A percentile compares a stretch with the other conserved stretches of the same genome.
Evolutionary conservation across 768 basidiomycete genomes (phyloP).

Genomic region (Xanthoconium stramineum): DNA sequence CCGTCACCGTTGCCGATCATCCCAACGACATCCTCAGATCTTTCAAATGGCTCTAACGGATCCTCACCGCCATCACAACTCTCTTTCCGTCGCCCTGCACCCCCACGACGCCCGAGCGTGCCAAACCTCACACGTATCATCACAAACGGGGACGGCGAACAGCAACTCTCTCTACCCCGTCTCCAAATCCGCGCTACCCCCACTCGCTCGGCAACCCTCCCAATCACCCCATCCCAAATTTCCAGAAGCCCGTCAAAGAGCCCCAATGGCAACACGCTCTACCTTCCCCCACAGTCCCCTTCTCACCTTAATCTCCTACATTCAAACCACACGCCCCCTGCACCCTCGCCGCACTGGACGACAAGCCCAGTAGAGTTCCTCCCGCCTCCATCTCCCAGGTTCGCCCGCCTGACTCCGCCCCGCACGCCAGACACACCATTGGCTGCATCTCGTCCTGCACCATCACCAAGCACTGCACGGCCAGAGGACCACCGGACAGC

Average conservation of each 20-base stretch:
- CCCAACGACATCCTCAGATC: slow-evolving; percentile 44
- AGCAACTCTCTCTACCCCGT: slow-evolving; percentile 46
- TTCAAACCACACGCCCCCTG: slow-evolving; percentile 58
- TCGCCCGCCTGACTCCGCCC: slow-evolving; percentile 32
- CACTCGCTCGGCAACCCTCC: slow-evolving; percentile 57
- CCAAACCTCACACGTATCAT: slow-evolving; percentile 61
- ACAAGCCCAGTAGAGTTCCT: slow-evolving; percentile 35
- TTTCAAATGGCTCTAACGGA: slow-evolving; percentile 43
- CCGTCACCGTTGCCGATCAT: slow-evolving; percentile 57
- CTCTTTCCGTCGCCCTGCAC: slow-evolving; percentile 48
- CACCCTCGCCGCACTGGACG: slow-evolving; percentile 43
- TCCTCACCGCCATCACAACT: slow-evolving; percentile 69
- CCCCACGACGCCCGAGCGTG: slow-evolving; percentile 56
- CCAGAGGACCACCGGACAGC: slow-evolving; percentile 41
- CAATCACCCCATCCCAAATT: slow-evolving; percentile 36
- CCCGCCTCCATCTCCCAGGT: slow-evolving; percentile 33
- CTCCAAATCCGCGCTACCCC: slow-evolving; percentile 61
- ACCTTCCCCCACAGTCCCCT: slow-evolving; percentile 44
- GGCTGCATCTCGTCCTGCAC: slow-evolving; percentile 21
- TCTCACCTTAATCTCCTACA: slow-evolving; percentile 58
- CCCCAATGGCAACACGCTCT: slow-evolving; percentile 19
- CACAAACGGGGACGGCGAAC: slow-evolving; percentile 49
- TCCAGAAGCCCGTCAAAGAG: slow-evolving; percentile 16
- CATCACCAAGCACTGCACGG: slow-evolving; percentile 62
- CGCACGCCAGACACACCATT: slow-evolving; percentile 39